A percentile compares a stretch with the other conserved stretches of the same genome.
These are phyloP conservation scores for Thielaviopsis punctulata DNA, from an alignment of 2,329 filamentous ascomycete species.

Conservation along the genomic window DNA sequence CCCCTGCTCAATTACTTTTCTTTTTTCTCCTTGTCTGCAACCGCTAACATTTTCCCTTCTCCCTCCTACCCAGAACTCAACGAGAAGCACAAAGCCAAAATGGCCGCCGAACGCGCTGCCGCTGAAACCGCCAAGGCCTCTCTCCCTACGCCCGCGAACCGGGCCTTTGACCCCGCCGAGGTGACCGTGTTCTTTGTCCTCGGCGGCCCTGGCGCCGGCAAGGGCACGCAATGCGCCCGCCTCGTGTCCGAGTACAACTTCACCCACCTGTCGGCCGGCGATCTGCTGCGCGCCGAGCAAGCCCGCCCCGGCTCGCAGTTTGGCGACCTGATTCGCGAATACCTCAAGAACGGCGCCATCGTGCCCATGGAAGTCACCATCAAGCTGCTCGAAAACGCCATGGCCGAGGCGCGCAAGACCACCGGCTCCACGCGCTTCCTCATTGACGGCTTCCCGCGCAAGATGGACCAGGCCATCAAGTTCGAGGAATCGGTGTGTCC, in stretches of 20 bases:
- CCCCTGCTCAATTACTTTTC: background rate
- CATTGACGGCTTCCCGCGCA: conserved; percentile 74
- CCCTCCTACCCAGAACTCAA: conserved; percentile 2
- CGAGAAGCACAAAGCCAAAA: conserved; percentile 4
- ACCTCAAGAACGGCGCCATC: conserved; percentile 88
- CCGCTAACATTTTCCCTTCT: conserved; percentile 13
- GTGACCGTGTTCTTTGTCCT: conserved; percentile 95
- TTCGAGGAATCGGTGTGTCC: conserved; percentile 83
- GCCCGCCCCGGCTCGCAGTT: conserved; percentile 72
- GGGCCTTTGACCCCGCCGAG: conserved; percentile 56
- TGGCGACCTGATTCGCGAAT: conserved; percentile 77
- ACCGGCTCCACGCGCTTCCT: conserved; percentile 42
- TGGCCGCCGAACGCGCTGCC: conserved; percentile 8
- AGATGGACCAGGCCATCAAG: conserved; percentile 89
- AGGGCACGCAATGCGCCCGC: conserved; percentile 86
- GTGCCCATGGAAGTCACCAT: conserved; percentile 99
- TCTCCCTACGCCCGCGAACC: conserved; percentile 19
- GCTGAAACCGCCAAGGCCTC: background rate
- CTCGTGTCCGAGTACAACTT: conserved; percentile 81
- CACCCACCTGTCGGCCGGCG: conserved; percentile 82
- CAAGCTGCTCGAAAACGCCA: conserved; percentile 82
- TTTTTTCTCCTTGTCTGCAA: conserved; percentile 11
- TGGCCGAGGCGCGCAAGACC: conserved; percentile 41
- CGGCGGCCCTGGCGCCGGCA: conserved; percentile 85
- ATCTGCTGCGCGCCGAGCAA: conserved; percentile 87